A percentile compares a stretch with the other conserved stretches of the same genome.
These are phyloP conservation scores for Endotrypanum monterogeii DNA, from an alignment of 208 protist genomes.

Conservation along the genomic window DNA sequence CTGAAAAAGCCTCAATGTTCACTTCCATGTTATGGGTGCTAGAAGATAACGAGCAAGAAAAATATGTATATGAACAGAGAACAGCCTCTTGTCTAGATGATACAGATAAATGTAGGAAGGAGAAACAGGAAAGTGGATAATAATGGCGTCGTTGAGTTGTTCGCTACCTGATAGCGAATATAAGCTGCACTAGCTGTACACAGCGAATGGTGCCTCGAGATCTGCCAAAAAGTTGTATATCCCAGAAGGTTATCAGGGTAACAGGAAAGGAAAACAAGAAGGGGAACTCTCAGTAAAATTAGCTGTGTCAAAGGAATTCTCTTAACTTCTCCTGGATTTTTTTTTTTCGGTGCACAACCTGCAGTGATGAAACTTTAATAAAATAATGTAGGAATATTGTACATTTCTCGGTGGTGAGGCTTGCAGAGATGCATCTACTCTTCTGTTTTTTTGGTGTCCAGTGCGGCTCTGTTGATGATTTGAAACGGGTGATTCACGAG, in stretches of 20 bases:
- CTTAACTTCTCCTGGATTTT: conserved; percentile 3
- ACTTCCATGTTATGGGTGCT: conserved; percentile 30
- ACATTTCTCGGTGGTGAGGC: neutral
- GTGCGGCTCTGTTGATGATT: conserved; percentile 52
- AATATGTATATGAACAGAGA: neutral
- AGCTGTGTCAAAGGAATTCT: neutral
- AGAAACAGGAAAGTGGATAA: neutral
- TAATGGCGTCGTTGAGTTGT: neutral
- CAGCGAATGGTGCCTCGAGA: neutral
- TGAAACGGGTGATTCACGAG: conserved; percentile 59
- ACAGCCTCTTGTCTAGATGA: neutral
- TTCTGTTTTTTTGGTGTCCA: conserved; percentile 17
- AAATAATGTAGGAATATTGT: neutral
- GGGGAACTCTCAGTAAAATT: neutral
- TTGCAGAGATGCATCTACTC: neutral
- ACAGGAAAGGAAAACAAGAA: neutral
- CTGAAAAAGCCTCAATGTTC: conserved; percentile 31
- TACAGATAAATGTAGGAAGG: neutral
- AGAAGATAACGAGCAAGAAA: conserved; percentile 5
- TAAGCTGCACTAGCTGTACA: neutral
- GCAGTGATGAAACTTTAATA: neutral
- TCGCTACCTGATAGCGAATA: neutral
- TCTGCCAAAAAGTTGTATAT: neutral
- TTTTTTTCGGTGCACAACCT: neutral
- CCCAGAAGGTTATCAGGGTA: neutral